Conservation (phyloP, 768 basidiomycete genomes). For the Fibroporia radiculosa region DNA sequence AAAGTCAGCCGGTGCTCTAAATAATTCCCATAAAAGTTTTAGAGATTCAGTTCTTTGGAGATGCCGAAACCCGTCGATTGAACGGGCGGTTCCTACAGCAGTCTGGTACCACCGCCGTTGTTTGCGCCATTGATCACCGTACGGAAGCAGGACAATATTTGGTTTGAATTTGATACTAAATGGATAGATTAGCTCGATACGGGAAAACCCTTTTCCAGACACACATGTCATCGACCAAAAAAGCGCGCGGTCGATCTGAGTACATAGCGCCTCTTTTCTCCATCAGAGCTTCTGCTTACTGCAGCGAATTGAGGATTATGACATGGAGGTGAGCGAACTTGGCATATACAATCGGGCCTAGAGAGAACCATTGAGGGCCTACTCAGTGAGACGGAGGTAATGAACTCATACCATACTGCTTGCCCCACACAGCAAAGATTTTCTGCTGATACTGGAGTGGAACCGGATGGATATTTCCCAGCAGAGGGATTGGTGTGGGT, state of each 20-base stretch:
- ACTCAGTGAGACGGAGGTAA: too few relatives aligned
- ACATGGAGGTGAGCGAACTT: too few relatives aligned
- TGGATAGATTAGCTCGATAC: too few relatives aligned
- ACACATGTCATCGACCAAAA: too few relatives aligned
- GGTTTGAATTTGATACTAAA: too few relatives aligned
- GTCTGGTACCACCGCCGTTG: constrained; percentile 22
- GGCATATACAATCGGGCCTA: too few relatives aligned
- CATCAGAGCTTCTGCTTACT: too few relatives aligned
- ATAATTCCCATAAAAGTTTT: constrained; percentile 20
- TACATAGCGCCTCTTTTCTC: too few relatives aligned
- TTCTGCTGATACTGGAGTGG: constrained; percentile 16
- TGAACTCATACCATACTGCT: constrained; percentile 21
- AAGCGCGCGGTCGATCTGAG: too few relatives aligned
- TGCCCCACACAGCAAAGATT: constrained; percentile 21
- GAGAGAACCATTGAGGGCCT: too few relatives aligned
- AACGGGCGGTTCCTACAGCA: constrained; percentile 13
- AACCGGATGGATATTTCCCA: constrained; percentile 25
- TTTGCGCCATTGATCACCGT: constrained; percentile 22
- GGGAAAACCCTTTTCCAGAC: too few relatives aligned
- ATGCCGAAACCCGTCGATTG: constrained; percentile 12
- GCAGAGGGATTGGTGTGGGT: constrained; percentile 19
- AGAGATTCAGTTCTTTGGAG: constrained; percentile 21
- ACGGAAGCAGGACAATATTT: constrained; percentile 7
- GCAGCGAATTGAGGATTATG: too few relatives aligned
- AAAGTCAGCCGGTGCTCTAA: constrained; percentile 20